Evolutionary conservation across 345 rosid genomes (phyloP), one percentile per base, ranked within the genome.

Genomic region (Firmiana major): DNA sequence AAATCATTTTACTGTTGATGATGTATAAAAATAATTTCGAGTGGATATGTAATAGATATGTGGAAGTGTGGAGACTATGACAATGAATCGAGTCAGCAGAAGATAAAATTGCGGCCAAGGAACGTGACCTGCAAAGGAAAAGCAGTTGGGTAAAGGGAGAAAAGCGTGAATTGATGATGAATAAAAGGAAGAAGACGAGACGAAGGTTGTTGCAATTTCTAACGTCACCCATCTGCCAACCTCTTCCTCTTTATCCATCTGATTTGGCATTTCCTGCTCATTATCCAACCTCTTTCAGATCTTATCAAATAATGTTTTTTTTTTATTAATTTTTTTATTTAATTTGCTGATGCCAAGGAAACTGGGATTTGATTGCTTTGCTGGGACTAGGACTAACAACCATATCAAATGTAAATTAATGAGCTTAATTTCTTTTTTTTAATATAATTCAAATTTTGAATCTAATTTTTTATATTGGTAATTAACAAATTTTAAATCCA

Each of bases 201-300:
- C 57, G n/a, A 49, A 57, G 22, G 63, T 17, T 15, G 80, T 72
- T 76, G 53, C 45, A 77, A 36, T 48, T 45, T 64, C 28, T 57
- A 57, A 31, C 74, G 75, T 81, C 74, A 81, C 31, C 28, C 5
- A 31, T 60, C 71, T 73, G 75, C 65, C 79, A 62, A 75, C 65
- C 58, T 68, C 57, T 31, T 49, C 15, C 22, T 49, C 11, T 54
- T 19, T 22, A 54, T 22, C 53, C 42, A 26, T 74, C 62, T 4
- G 9, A 63, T 26, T 22, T 63, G n/a, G 36, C 19, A 62, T 26
- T 7, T 59, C 36, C 16, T 5, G 8, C 26, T 31, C 16, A 12
- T 9, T 22, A 60, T 60, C 34, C 38, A 59, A 7, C 22, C 22
- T 9, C 5, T 59, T 54, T 45, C 13, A 10, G 49, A 45, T 45